phyloP scores from a whole-genome alignment of 805 yeast species.

The Wilhelminamyces savonicus region DNA sequence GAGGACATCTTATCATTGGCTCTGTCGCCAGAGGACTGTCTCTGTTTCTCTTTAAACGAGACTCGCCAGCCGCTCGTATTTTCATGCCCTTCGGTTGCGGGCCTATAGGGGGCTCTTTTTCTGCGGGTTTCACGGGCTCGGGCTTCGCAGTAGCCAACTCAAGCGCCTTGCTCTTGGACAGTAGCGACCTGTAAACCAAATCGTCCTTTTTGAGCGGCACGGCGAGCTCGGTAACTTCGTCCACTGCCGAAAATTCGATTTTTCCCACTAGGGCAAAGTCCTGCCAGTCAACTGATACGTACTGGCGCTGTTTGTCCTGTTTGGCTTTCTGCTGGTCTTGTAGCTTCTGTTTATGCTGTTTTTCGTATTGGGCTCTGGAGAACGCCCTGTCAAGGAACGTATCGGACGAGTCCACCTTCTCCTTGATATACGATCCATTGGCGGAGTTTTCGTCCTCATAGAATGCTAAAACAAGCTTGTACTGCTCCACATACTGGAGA shows the following conservation, averaged over 20 bases:
- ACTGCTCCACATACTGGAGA: slow-evolving; percentile 48
- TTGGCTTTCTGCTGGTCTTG: slow-evolving; percentile 21
- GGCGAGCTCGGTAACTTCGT: slow-evolving; percentile 49
- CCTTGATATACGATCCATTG: slow-evolving; percentile 5
- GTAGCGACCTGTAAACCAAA: slow-evolving; percentile 55
- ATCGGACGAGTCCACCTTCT: slow-evolving; percentile 15
- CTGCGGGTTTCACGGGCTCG: neutral
- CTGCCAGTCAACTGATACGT: slow-evolving; percentile 83
- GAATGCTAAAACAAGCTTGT: slow-evolving; percentile 23
- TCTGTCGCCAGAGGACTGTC: slow-evolving; percentile 12
- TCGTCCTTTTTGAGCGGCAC: slow-evolving; percentile 53
- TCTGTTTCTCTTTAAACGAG: slow-evolving; percentile 38
- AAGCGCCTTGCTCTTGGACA: slow-evolving; percentile 37
- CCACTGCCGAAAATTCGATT: slow-evolving; percentile 57
- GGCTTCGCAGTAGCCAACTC: slow-evolving; percentile 10
- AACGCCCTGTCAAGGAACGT: slow-evolving; percentile 42
- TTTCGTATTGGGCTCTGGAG: slow-evolving; percentile 50
- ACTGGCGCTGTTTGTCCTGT: slow-evolving; percentile 42
- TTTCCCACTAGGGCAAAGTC: slow-evolving; percentile 70
- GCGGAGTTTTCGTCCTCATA: slow-evolving; percentile 7
- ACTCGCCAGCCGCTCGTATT: slow-evolving; percentile 65
- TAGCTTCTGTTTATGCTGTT: slow-evolving; percentile 25
- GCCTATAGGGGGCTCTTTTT: slow-evolving; percentile 5
- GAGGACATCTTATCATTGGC: slow-evolving; percentile 62
- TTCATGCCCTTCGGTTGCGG: slow-evolving; percentile 47